Base-by-base conservation (phyloP, 148 eudicot genomes). In the Suaeda aralocaspica region DNA sequence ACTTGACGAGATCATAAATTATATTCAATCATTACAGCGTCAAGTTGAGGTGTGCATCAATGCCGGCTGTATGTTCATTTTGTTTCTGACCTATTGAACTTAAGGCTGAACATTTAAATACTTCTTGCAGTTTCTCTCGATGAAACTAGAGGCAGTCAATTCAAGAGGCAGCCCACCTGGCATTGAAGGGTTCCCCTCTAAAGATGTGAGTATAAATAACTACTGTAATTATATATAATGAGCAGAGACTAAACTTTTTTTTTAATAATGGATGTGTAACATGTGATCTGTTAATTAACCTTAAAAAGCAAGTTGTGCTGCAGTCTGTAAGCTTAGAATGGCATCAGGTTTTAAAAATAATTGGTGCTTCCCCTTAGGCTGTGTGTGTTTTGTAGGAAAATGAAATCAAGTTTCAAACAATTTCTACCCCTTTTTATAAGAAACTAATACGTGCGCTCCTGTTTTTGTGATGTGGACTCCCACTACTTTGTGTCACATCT, bases 1-100 rank as follows among this genome's bases (percentile, higher is more conserved):
- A 36, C 98, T 93, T 56, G 96, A 93, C 79, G 98, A 93, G 81
- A 93, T 90, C 61, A 93, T 90, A 64, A 93, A 93, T 81, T 93
- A 93, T 71, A 83, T 93, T 48, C 98, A 93, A 63, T 90, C 98
- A 57, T 84, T 93, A 78, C 96, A 93, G 31, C 91, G 80, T 46
- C 98, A 93, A 82, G 96, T 93, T 66, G 98, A 93, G 95, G 98
- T 93, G 83, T 41, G 46, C 29, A 26, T 52, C 34, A n/a, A n/a
- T 51, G 16, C 36, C 48, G 57, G 65, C 57, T 36, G 51, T 71
- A 2, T 44, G 42, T 34, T 44, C 62, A 33, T 9, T 65, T 30
- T 66, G 53, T 53, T 57, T 31, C 62, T 25, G 45, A 41, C 53
- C 33, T 46, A 60, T 58, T 45, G 56, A 25, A 61, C 24, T 73